Conservation (phyloP, 805 yeast species). For the Cyberlindnera mycetangii region DNA sequence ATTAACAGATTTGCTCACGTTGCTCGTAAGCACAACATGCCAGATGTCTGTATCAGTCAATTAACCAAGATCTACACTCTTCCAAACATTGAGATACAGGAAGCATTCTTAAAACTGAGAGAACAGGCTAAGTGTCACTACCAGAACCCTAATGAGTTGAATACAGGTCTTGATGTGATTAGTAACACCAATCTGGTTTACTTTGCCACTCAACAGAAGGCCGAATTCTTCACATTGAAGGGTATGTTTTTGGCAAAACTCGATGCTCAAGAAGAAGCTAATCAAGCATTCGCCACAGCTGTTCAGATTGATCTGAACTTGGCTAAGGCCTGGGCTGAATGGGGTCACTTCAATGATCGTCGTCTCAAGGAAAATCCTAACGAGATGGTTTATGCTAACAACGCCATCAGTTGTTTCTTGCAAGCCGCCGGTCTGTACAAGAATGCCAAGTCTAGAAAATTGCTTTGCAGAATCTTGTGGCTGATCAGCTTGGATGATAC, state of each 20-base stretch:
- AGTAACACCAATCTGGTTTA: conserved; percentile 94
- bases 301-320: conserved; percentile 91
- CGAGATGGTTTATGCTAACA: conserved; percentile 81
- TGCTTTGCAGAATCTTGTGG: conserved; percentile 91
- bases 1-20: conserved; percentile 98
- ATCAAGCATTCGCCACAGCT: conserved; percentile 96
- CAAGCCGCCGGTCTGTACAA: conserved; percentile 98
- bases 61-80: conserved; percentile 89
- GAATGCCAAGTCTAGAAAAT: conserved; percentile 83
- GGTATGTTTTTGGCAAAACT: conserved; percentile 96
- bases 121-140: conserved; percentile 98
- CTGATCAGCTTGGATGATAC: conserved; percentile 87
- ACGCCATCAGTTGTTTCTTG: conserved; percentile 91
- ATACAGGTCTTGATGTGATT: conserved; percentile 95
- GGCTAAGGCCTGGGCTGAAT: conserved; percentile 99
- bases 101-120: conserved; percentile 89
- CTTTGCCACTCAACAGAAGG: conserved; percentile 96
- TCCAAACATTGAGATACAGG: conserved; percentile 97
- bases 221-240: conserved; percentile 94
- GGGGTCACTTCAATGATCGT: conserved; percentile 95
- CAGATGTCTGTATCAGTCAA: conserved; percentile 93
- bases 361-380: conserved; percentile 80
- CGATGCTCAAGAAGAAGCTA: conserved; percentile 90
- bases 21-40: conserved; percentile 94
- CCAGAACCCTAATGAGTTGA: conserved; percentile 84